Evolutionary conservation across 345 rosid genomes (phyloP), one percentile per base, ranked within the genome.

Genomic region (Salix brachista): DNA sequence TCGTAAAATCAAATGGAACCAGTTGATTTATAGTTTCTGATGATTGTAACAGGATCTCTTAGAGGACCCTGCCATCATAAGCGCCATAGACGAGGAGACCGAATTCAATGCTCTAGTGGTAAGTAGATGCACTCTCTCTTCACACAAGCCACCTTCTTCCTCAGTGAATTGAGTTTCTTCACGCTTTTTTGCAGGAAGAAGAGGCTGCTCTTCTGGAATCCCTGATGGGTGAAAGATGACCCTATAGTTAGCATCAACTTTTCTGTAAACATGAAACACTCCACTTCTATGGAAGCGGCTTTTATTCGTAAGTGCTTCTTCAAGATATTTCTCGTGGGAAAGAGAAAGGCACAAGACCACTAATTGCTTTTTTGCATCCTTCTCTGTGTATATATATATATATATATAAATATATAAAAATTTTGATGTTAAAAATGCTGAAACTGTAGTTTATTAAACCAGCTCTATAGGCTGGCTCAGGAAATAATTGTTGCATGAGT

Each of bases 81-180:
- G 92, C 25, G 93, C 97, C 74, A 87, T 94, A 73, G 97, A 94
- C 18, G 97, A 92, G 85, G 97, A 92, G 86, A 94, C 95, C 0
- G 97, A 94, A 81, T 94, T 94, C 76, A 91, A 91, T 70, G 97
- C 97, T 50, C 87, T 94, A 77, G 97, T 92, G 97, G 98, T 94
- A 89, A 4, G 90, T 75, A 64, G 34, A 37, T 75, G 58, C 28
- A 25, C 48, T 60, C 50, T 50, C 21, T 42, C 46, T 58, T 50
- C 50, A 6, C 28, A 36, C 32, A 34, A 21, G 58, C 39, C 36
- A 52, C n/a, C 16, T 28, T 50, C 69, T 56, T 41, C 30, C 77
- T 69, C 81, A 19, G 65, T 76, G 77, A 80, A 52, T 75, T 64
- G 25, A 7, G 64, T 62, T 28, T 30, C 37, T 2, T 39, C 1